phyloP scores from a whole-genome alignment of 192 early-diverging fungal genomes.

The Spizellomyces sp. region DNA sequence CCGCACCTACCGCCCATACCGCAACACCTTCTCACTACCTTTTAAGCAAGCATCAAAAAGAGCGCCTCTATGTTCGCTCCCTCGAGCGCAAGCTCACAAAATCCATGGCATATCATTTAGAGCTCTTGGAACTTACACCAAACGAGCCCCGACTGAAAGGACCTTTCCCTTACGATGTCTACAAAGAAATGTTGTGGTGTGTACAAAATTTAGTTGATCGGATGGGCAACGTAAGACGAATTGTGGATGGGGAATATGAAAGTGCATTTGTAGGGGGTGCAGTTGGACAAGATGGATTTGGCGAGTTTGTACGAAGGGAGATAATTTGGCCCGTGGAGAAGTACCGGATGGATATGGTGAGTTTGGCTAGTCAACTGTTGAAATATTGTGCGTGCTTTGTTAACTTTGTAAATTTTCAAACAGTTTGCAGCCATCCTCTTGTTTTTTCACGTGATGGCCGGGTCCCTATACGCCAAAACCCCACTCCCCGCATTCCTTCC shows the following conservation, averaged over 20 bases:
- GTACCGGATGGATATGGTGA: slow-evolving; percentile 68
- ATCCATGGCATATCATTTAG: slow-evolving; percentile 59
- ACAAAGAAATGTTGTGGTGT: slow-evolving; percentile 65
- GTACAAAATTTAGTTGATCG: slow-evolving; percentile 81
- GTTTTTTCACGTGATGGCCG: slow-evolving; percentile 78
- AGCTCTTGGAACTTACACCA: slow-evolving; percentile 69
- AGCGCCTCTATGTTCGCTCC: slow-evolving; percentile 6
- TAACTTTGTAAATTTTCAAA: background rate
- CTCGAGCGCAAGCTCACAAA: slow-evolving; percentile 68
- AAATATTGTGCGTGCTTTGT: background rate
- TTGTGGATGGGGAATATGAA: slow-evolving; percentile 48
- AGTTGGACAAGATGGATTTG: slow-evolving; percentile 8
- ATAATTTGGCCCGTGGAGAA: slow-evolving; percentile 64
- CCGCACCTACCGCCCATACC: background rate
- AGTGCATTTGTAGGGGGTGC: background rate
- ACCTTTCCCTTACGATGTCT: slow-evolving; percentile 67
- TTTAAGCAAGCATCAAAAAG: slow-evolving; percentile 5
- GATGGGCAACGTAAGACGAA: slow-evolving; percentile 72
- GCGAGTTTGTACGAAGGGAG: slow-evolving; percentile 36
- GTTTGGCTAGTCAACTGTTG: background rate
- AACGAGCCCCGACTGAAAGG: slow-evolving; percentile 88
- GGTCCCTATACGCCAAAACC: slow-evolving; percentile 74
- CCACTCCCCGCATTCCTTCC: slow-evolving; percentile 81
- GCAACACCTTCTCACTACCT: slow-evolving; percentile 16
- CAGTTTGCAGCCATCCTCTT: slow-evolving; percentile 66